Evolutionary conservation across 2,329 filamentous ascomycete species (phyloP).

Genomic region (Penicillium sp.): DNA sequence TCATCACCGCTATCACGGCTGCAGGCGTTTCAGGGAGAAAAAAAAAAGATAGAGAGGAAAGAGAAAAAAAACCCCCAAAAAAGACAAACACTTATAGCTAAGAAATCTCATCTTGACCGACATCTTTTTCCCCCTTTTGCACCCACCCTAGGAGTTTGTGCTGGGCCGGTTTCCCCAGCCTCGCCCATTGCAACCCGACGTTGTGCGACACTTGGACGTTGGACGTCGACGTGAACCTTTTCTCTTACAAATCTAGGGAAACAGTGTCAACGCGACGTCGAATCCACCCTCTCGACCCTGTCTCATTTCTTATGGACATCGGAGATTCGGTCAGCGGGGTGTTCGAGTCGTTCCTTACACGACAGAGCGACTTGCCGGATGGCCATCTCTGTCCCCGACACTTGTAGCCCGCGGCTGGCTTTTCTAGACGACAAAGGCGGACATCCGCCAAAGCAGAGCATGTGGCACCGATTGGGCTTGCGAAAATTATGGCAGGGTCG

Average conservation of each 20-base stretch:
- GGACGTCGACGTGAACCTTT: conserved; percentile 5
- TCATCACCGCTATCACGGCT: conserved; percentile 13
- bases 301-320: conserved; percentile 39
- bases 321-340: conserved; percentile 32
- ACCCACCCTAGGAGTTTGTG: conserved; percentile 19
- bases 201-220: conserved; percentile 23
- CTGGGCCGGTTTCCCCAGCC: conserved; percentile 24
- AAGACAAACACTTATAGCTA: conserved; percentile 8
- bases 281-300: conserved; percentile 7
- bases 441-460: conserved; percentile 39
- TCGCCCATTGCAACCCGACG: conserved; percentile 27
- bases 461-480: conserved; percentile 48
- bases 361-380: conserved; percentile 38
- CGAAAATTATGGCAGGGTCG: conserved; percentile 43
- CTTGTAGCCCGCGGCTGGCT: conserved; percentile 37
- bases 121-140: conserved; percentile 11
- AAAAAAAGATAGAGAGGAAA: not conserved
- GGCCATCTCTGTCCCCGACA: conserved; percentile 44
- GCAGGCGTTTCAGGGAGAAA: conserved; percentile 9
- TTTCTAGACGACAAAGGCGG: conserved; percentile 35
- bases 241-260: not conserved
- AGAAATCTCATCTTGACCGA: conserved; percentile 23
- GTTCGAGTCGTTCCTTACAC: conserved; percentile 36
- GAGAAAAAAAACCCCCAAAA: not conserved
- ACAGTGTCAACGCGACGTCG: not conserved